These are phyloP conservation scores for Plectosphaerella plurivora DNA, from an alignment of 2,329 filamentous ascomycete genomes.

Conservation along the genomic window DNA sequence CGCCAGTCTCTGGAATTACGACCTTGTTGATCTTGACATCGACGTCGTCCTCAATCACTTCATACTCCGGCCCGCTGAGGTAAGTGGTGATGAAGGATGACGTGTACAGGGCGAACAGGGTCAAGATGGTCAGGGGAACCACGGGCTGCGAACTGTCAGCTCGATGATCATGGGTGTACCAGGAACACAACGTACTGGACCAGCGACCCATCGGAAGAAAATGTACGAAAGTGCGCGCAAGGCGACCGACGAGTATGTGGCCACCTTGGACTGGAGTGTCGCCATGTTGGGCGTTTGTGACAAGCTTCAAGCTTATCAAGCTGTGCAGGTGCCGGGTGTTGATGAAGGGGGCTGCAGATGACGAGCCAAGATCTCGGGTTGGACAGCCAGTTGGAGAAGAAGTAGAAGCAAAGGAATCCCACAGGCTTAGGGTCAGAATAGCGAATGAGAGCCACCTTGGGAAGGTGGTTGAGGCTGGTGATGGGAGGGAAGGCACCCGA, in stretches of 20 bases:
- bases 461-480: no score
- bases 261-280: conserved; percentile 24
- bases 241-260: conserved; percentile 41
- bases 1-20: no score
- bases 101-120: conserved; percentile 62
- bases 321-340: neutral
- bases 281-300: conserved; percentile 13
- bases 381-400: no score
- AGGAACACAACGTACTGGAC: conserved; percentile 23
- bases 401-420: no score
- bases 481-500: no score
- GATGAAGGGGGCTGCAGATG: neutral
- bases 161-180: neutral
- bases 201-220: conserved; percentile 56
- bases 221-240: conserved; percentile 48
- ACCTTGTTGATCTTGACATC: conserved; percentile 50
- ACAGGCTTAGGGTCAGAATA: no score
- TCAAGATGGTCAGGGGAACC: conserved; percentile 34
- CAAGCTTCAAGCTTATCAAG: neutral
- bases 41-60: conserved; percentile 57
- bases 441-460: no score
- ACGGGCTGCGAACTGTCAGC: conserved; percentile 9
- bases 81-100: conserved; percentile 59
- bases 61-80: conserved; percentile 50
- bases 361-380: no score